Evolutionary conservation across 2,329 filamentous ascomycete genomes (phyloP).

Genomic region (Ascocoryne sarcoides): DNA sequence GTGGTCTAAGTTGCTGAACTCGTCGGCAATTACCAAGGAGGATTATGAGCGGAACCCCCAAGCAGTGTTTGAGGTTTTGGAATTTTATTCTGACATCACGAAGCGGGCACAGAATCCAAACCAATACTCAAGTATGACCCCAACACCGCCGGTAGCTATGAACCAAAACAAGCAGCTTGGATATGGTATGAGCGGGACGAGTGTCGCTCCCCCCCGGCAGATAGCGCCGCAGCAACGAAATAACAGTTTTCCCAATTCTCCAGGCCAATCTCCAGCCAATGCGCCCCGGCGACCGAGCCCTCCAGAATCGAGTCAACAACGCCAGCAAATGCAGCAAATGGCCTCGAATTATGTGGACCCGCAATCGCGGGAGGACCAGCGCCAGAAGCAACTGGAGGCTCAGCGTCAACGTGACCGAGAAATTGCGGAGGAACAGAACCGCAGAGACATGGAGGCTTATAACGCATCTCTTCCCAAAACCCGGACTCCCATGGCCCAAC

Average conservation of each 20-base stretch:
- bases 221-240: constrained; percentile 41
- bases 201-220: constrained; percentile 62
- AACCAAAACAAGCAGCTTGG: constrained; percentile 56
- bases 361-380: constrained; percentile 43
- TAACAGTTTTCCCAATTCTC: constrained; percentile 29
- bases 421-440: constrained; percentile 47
- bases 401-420: constrained; percentile 46
- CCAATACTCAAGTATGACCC: constrained; percentile 58
- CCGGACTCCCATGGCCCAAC: constrained; percentile 73
- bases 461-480: constrained; percentile 82
- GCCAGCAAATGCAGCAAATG: constrained; percentile 50
- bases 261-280: constrained; percentile 9
- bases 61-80: constrained; percentile 70
- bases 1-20: constrained; percentile 94
- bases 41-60: constrained; percentile 97
- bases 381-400: constrained; percentile 52
- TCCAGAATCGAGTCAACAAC: constrained; percentile 39
- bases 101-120: constrained; percentile 65
- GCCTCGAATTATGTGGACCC: constrained; percentile 45
- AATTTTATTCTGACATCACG: constrained; percentile 79
- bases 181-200: constrained; percentile 41
- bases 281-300: constrained; percentile 37
- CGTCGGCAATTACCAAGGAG: constrained; percentile 95
- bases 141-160: constrained; percentile 49
- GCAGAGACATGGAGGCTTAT: constrained; percentile 76